A percentile compares a stretch with the other conserved stretches of the same genome.
These are phyloP conservation scores for Candida germanica DNA, from an alignment of 805 yeast genomes.

Conservation along the genomic window DNA sequence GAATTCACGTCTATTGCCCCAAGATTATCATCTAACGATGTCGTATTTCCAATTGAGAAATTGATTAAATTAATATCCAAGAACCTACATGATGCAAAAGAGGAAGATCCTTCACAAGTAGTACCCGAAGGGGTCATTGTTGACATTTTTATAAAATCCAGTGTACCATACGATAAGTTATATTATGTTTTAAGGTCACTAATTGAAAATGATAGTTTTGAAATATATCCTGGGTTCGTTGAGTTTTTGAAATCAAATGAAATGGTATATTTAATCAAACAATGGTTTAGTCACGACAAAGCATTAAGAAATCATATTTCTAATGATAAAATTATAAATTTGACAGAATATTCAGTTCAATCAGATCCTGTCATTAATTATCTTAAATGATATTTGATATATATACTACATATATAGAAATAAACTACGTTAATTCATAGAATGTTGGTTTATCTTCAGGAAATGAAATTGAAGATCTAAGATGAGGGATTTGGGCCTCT, in stretches of 20 bases:
- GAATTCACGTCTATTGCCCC: slow-evolving; percentile 54
- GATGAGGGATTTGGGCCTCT: slow-evolving; percentile 8
- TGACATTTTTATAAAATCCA: slow-evolving; percentile 61
- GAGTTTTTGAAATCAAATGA: slow-evolving; percentile 43
- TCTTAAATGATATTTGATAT: slow-evolving; percentile 14
- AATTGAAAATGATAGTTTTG: slow-evolving; percentile 56
- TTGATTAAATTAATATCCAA: slow-evolving; percentile 64
- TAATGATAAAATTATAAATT: slow-evolving; percentile 40
- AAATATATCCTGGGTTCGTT: slow-evolving; percentile 47
- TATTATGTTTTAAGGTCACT: slow-evolving; percentile 63
- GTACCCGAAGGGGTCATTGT: slow-evolving; percentile 55
- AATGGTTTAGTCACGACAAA: slow-evolving; percentile 66
- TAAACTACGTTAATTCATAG: slow-evolving; percentile 36
- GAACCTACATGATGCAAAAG: slow-evolving; percentile 42
- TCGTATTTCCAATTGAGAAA: slow-evolving; percentile 75
- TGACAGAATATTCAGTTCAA: slow-evolving; percentile 47
- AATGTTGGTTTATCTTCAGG: slow-evolving; percentile 40
- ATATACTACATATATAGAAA: slow-evolving; percentile 1
- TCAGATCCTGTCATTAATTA: slow-evolving; percentile 52
- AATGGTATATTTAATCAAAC: slow-evolving; percentile 60
- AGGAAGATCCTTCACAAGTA: slow-evolving; percentile 31
- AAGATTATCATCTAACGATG: slow-evolving; percentile 63
- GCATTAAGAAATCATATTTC: slow-evolving; percentile 57
- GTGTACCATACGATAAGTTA: slow-evolving; percentile 60
- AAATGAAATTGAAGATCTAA: slow-evolving; percentile 12